These are phyloP conservation scores for Glycine tomentella DNA, from an alignment of 306 rosid genomes.

Conservation along the genomic window DNA sequence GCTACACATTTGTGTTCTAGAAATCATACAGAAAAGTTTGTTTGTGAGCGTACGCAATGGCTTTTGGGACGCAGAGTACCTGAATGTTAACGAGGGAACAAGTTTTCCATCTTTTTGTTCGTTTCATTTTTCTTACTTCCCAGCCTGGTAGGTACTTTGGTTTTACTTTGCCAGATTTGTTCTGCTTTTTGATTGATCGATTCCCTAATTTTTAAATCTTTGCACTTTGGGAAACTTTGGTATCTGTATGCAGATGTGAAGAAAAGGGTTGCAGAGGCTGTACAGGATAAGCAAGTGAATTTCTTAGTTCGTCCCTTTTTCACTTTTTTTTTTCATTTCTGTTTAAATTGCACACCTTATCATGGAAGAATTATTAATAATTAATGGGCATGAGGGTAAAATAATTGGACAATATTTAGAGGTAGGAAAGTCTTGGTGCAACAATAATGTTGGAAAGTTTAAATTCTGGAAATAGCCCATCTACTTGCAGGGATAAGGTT, in stretches of 20 bases:
- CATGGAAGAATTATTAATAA: background rate
- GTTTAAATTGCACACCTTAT: background rate
- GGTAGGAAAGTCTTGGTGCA: background rate
- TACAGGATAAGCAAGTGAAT: constrained; percentile 70
- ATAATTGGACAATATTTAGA: background rate
- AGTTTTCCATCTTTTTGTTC: constrained; percentile 74
- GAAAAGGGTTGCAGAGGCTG: constrained; percentile 79
- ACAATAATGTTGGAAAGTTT: background rate
- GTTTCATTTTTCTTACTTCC: constrained; percentile 66
- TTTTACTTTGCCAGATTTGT: background rate
- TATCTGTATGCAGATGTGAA: constrained; percentile 60
- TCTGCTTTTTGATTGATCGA: background rate
- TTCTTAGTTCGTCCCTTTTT: background rate
- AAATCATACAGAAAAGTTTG: no score
- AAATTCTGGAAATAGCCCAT: background rate
- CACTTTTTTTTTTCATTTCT: no score
- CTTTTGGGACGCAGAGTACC: constrained; percentile 40
- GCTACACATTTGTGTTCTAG: no score
- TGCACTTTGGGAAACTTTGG: background rate
- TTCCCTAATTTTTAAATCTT: background rate
- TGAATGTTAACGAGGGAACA: constrained; percentile 67
- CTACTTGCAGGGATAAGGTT: background rate
- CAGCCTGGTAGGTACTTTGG: constrained; percentile 75
- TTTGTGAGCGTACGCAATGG: constrained; percentile 33
- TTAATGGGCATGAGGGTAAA: constrained; percentile 11